Conservation (phyloP, 2,329 filamentous ascomycete genomes). For the Neonectria hederae region DNA sequence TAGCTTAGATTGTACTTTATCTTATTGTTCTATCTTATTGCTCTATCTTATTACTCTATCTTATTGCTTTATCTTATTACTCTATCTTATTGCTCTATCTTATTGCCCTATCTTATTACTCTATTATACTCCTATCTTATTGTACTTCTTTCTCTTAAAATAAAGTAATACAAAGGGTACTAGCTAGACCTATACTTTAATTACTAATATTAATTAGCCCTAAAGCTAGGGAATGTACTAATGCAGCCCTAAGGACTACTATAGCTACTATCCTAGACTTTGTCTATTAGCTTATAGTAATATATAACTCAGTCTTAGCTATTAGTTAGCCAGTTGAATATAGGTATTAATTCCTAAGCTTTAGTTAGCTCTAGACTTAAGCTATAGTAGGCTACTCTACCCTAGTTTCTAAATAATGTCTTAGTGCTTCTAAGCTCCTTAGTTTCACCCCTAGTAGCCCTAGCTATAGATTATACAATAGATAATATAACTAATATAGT, state of each 20-base stretch:
- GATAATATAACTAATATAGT: neutral
- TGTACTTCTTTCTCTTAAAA: neutral
- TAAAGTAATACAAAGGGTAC: neutral
- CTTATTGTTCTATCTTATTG: neutral
- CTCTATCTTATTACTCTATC: neutral
- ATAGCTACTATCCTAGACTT: neutral
- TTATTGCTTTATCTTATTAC: neutral
- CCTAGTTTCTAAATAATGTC: neutral
- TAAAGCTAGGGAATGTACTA: neutral
- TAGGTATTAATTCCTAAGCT: neutral
- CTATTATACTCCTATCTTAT: neutral
- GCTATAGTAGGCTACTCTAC: neutral
- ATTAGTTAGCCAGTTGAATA: neutral
- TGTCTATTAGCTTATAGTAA: neutral
- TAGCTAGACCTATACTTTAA: neutral
- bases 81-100: too few relatives aligned
- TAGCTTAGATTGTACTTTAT: neutral
- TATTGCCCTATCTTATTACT: neutral
- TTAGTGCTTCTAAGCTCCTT: neutral
- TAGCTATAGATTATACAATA: neutral
- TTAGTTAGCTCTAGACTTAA: neutral
- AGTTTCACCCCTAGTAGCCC: neutral
- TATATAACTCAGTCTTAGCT: neutral
- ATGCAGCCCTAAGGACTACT: neutral
- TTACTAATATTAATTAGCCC: neutral